Evolutionary conservation across 148 eudicot genomes (phyloP).

Genomic region (Camellia japonica): DNA sequence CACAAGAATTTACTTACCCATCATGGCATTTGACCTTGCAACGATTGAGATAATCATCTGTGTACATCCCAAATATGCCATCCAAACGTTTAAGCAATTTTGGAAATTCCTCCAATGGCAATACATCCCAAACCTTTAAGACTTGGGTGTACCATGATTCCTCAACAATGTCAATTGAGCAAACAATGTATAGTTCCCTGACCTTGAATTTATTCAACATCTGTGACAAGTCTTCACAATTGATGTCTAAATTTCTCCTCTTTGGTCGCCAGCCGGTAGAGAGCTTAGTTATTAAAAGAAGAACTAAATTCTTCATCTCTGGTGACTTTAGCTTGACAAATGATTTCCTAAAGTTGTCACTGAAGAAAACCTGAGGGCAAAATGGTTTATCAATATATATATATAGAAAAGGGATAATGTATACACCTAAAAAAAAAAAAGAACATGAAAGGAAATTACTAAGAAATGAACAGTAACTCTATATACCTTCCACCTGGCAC

Average conservation of each 20-base stretch:
- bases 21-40: slow-evolving; percentile 33
- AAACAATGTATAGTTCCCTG: slow-evolving; percentile 27
- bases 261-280: slow-evolving; percentile 51
- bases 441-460: background rate
- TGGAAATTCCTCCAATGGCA: slow-evolving; percentile 33
- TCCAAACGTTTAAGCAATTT: slow-evolving; percentile 30
- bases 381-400: background rate
- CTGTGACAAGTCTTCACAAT: slow-evolving; percentile 16
- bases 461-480: background rate
- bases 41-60: slow-evolving; percentile 21
- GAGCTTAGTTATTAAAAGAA: slow-evolving; percentile 27
- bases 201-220: slow-evolving; percentile 31
- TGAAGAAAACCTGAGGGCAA: slow-evolving; percentile 29
- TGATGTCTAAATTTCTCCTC: slow-evolving; percentile 17
- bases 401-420: background rate
- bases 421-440: too few species aligned
- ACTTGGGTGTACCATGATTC: slow-evolving; percentile 24
- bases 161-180: slow-evolving; percentile 34
- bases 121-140: slow-evolving; percentile 47
- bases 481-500: slow-evolving; percentile 41
- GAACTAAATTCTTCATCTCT: slow-evolving; percentile 31
- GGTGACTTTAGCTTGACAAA: slow-evolving; percentile 26
- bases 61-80: slow-evolving; percentile 28
- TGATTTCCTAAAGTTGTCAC: slow-evolving; percentile 40
- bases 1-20: slow-evolving; percentile 27